Evolutionary conservation across 805 yeast genomes (phyloP), one percentile per base, ranked within the genome.

Genomic region (Wickerhamiella vanderwaltii): DNA sequence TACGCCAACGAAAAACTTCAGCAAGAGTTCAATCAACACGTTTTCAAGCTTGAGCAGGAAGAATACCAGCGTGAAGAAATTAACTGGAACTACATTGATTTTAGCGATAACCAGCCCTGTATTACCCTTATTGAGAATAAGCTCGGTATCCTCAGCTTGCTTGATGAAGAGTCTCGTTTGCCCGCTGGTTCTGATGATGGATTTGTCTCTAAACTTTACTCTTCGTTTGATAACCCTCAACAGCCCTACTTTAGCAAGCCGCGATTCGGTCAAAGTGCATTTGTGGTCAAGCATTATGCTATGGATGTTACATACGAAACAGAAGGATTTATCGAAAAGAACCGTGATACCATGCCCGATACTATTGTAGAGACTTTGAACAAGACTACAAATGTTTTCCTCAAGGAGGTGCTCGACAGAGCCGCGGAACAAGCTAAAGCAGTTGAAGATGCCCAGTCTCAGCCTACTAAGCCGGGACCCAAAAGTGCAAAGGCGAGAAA

Each of bases 21-120:
- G 63, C 97, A 88, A 63, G 96, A 88, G 61, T 88, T 88, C 63
- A 88, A 87, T 55, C 96, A 86, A 66, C 96, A 88, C 56, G 96
- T 88, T 41, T 88, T 88, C 73, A 88, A 88, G 59, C 71, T 91
- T 47, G 98, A 88, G 59, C 97, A 91, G 67, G 95, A 87, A 56
- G 96, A 91, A 58, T 88, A 88, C 58, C 72, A 86, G 41, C 75
- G 73, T 46, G 97, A 88, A 64, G 81, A 87, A 56, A 87, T 88
- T 49, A 91, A 87, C 59, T 88, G 97, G 96, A 79, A 88, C 7
- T 88, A 88, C 55, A 88, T 88, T 54, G 96, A 88, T 54, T 88
- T 87, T 56, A 77, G 91, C 41, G 98, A 88, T 60, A 88, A 88
- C 60, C 95, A 91, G 66, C 97, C 96, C 2, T 88, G 97, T 65